Percentiles rank a stretch among this genome's conserved stretches.
Evolutionary conservation across 2,329 filamentous ascomycete species (phyloP).

Genomic region (Aureobasidium uvarum): DNA sequence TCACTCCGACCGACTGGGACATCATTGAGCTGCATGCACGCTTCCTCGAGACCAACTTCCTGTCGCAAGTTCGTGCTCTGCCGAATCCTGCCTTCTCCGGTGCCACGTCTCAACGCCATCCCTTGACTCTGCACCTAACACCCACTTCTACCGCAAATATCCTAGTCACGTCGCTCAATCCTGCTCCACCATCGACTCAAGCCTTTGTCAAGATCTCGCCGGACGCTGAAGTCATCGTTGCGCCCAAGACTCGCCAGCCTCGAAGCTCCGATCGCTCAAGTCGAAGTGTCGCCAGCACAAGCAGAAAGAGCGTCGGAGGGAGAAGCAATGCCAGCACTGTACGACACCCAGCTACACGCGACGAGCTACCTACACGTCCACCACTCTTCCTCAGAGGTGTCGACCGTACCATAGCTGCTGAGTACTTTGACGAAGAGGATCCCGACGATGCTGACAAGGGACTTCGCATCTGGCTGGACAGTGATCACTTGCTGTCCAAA

Average conservation of each 20-base stretch:
- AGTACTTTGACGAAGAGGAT: conserved; percentile 66
- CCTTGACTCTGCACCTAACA: conserved; percentile 87
- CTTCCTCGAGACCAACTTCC: conserved; percentile 89
- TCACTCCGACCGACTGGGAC: conserved; percentile 61
- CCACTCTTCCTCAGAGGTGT: conserved; percentile 77
- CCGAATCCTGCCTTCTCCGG: conserved; percentile 70
- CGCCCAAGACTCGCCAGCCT: conserved; percentile 75
- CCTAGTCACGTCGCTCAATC: conserved; percentile 77
- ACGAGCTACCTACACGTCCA: conserved; percentile 64
- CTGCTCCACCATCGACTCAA: conserved; percentile 63
- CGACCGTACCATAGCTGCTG: conserved; percentile 64
- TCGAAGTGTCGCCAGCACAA: conserved; percentile 75
- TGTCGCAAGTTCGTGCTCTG: conserved; percentile 87
- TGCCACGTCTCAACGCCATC: conserved; percentile 61
- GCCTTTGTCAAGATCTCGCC: conserved; percentile 90
- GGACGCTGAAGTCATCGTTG: conserved; percentile 95
- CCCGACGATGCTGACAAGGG: conserved; percentile 54
- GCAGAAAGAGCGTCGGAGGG: conserved; percentile 67
- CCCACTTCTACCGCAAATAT: conserved; percentile 95
- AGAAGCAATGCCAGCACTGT: conserved; percentile 73
- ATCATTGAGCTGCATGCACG: conserved; percentile 95
- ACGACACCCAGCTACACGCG: conserved; percentile 55
- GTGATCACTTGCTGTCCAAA: conserved; percentile 68
- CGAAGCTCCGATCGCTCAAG: conserved; percentile 70
- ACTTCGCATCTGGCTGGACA: conserved; percentile 80